Conservation (phyloP, 768 basidiomycete species). For the Russula earlei region DNA sequence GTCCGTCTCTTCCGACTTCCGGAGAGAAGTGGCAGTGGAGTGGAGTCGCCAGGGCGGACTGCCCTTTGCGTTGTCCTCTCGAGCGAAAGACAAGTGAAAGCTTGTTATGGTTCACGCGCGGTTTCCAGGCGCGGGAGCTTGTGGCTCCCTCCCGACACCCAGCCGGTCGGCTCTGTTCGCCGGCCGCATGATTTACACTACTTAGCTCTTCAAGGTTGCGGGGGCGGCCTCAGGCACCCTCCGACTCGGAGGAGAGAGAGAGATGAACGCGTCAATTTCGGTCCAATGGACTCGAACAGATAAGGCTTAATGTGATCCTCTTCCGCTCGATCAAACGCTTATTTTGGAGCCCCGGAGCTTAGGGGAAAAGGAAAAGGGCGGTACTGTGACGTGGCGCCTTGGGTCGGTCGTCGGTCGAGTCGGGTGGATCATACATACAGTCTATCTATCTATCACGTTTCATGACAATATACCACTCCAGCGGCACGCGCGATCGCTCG, state of each 20-base stretch:
- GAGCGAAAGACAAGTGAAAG: conserved; percentile 13
- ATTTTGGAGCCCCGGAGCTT: conserved; percentile 11
- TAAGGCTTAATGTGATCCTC: conserved; percentile 11
- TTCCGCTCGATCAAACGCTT: conserved; percentile 6
- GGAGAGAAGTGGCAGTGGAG: background rate
- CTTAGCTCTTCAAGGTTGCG: too few species aligned
- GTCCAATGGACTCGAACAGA: background rate
- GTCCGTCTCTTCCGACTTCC: conserved; percentile 5
- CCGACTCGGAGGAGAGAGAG: background rate
- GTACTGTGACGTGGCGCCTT: too few species aligned
- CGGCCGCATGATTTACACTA: too few species aligned
- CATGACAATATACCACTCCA: background rate
- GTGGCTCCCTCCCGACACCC: too few species aligned
- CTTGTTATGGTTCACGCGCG: too few species aligned
- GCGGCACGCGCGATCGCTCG: background rate
- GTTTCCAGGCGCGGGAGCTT: too few species aligned
- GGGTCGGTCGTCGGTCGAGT: too few species aligned
- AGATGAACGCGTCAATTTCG: background rate
- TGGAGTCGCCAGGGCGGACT: background rate
- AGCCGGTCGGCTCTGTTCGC: too few species aligned
- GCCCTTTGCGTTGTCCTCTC: conserved; percentile 3
- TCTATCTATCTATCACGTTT: background rate
- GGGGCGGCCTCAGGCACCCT: too few species aligned
- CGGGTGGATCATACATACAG: background rate
- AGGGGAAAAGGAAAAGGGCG: background rate